A percentile compares a stretch with the other conserved stretches of the same genome.
These are phyloP conservation scores for Trichoderma oligosporum DNA, from an alignment of 2,329 filamentous ascomycete species.

Conservation along the genomic window DNA sequence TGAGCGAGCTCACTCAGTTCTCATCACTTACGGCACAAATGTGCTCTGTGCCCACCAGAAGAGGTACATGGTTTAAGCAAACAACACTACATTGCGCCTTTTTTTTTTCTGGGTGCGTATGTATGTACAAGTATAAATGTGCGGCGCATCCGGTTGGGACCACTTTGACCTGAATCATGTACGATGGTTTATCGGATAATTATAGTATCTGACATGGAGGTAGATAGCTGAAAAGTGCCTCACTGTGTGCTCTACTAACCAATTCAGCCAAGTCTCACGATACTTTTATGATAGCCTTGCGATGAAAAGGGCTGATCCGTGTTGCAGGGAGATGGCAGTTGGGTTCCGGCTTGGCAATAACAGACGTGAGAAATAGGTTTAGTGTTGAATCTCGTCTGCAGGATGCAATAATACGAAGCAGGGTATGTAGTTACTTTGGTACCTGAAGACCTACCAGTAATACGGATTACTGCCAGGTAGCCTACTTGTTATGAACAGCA, in stretches of 20 bases:
- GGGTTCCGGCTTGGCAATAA: background rate
- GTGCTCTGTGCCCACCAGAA: background rate
- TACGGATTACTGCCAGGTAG: too few species aligned
- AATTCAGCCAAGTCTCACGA: background rate
- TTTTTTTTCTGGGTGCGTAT: too few species aligned
- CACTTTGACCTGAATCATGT: background rate
- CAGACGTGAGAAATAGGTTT: background rate
- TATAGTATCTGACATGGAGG: too few species aligned
- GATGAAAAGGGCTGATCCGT: too few species aligned
- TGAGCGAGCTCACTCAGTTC: background rate
- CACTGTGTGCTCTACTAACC: background rate
- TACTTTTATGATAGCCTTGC: background rate
- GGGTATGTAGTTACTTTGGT: too few species aligned
- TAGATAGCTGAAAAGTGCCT: too few species aligned
- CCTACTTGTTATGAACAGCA: too few species aligned
- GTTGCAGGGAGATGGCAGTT: conserved; percentile 1
- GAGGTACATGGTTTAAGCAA: background rate
- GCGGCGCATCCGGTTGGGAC: too few species aligned
- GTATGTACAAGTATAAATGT: too few species aligned
- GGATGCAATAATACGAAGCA: background rate
- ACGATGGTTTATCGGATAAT: too few species aligned
- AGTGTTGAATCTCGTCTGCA: background rate
- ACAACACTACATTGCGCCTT: too few species aligned
- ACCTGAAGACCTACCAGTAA: too few species aligned
- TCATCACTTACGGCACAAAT: background rate